Base-by-base conservation (phyloP, 352 stramenopile genomes). In the Phytophthora hibernalis region DNA sequence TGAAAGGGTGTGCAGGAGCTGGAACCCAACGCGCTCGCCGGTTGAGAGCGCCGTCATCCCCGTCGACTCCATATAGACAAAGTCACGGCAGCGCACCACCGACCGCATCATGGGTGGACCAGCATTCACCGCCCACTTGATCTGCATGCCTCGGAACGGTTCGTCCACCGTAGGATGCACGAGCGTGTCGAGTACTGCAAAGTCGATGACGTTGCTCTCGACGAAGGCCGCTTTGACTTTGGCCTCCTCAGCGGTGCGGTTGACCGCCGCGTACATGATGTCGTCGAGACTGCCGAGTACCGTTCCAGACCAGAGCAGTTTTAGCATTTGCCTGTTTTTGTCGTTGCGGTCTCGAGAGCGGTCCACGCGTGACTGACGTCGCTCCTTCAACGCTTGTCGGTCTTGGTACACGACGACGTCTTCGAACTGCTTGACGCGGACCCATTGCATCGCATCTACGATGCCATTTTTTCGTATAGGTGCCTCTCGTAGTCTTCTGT, bases 51-150 rank as follows among this genome's bases (percentile, higher is more conserved):
- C 57, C 4, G 74, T 74, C 54, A 86, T 73, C 1, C 80, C 80
- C 18, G 75, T 85, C 11, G 76, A 74, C 50, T 89, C 78, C 56
- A 87, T 45, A 38, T 78, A 87, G 9, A 89, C 76, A 56, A 86
- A 84, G 61, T 89, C 80, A 37, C 80, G 76, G 21, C 64, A 76
- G 18, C 79, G 79, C 59, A 87, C 75, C 47, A 87, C 49, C 11
- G 67, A 76, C 16, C 74, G 73, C 57, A 83, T 80, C 53, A 78
- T 66, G 5, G 72, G 35, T 0, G 80, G 72, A 13, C 78, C 77
- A 2, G 64, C 71, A n/a, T 89, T 87, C 67, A 86, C 72, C 18
- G 60, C 65, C 80, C 80, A 90, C 45, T 83, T 83, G 45, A 90
- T 44, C 40, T 77, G 70, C 31, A 88, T 33, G 1, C 55, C 65